phyloP scores from a whole-genome alignment of 768 basidiomycete genomes.

The Mycena kentingensis region DNA sequence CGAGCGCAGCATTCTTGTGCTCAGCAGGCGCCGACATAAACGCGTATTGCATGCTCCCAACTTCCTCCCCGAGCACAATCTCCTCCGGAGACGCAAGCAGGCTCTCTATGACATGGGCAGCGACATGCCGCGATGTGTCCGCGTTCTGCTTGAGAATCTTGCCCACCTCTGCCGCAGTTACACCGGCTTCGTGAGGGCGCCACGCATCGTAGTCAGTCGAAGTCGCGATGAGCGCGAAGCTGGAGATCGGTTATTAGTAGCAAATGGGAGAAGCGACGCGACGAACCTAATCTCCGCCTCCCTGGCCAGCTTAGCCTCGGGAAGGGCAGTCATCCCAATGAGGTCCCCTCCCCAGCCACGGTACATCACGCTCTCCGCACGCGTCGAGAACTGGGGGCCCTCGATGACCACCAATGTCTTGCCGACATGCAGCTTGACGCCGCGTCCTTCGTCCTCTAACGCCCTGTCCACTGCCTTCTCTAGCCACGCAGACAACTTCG shows the following conservation, averaged over 20 bases:
- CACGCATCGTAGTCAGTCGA: conserved; percentile 97
- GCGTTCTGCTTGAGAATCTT: conserved; percentile 88
- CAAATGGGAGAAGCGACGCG: background rate
- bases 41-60: conserved; percentile 81
- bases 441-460: conserved; percentile 57
- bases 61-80: conserved; percentile 62
- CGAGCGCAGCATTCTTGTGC: conserved; percentile 56
- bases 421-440: conserved; percentile 72
- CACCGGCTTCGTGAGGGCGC: conserved; percentile 76
- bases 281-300: conserved; percentile 91
- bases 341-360: conserved; percentile 88
- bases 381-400: conserved; percentile 96
- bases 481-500: conserved; percentile 64
- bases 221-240: conserved; percentile 89
- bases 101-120: conserved; percentile 67
- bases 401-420: conserved; percentile 96
- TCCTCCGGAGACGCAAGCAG: conserved; percentile 53
- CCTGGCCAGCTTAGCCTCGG: conserved; percentile 94
- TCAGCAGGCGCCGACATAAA: conserved; percentile 72
- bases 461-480: conserved; percentile 64
- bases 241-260: conserved; percentile 31
- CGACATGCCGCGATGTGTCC: conserved; percentile 78
- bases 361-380: conserved; percentile 95
- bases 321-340: conserved; percentile 97
- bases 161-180: conserved; percentile 90